These are phyloP conservation scores for Tephrocybe rancida DNA, from an alignment of 768 basidiomycete species.

Conservation along the genomic window DNA sequence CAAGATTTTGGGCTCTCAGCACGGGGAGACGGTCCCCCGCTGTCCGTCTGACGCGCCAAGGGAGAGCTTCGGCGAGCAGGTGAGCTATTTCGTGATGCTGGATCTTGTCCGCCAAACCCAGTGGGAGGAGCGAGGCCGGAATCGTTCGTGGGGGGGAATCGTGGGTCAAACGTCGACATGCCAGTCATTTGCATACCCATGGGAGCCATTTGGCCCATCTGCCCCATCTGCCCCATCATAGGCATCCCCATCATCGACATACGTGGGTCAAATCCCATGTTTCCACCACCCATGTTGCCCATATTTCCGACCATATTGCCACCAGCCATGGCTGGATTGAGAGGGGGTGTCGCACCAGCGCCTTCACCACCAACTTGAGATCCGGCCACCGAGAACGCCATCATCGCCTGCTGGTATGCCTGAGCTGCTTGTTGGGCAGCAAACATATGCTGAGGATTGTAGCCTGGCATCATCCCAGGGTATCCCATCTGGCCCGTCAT, in stretches of 20 bases:
- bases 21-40: constrained; percentile 29
- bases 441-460: constrained; percentile 80
- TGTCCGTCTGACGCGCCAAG: constrained; percentile 34
- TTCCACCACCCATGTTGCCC: constrained; percentile 36
- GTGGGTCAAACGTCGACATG: constrained; percentile 59
- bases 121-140: constrained; percentile 38
- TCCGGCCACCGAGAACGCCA: constrained; percentile 76
- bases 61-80: constrained; percentile 59
- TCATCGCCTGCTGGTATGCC: constrained; percentile 90
- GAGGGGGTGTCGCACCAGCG: constrained; percentile 38
- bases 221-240: constrained; percentile 49
- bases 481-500: constrained; percentile 51
- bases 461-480: constrained; percentile 60
- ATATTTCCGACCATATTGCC: constrained; percentile 28
- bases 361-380: constrained; percentile 69
- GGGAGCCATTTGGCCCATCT: constrained; percentile 28
- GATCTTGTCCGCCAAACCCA: constrained; percentile 30
- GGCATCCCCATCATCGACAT: constrained; percentile 85
- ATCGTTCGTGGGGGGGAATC: constrained; percentile 48
- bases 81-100: constrained; percentile 52
- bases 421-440: constrained; percentile 85
- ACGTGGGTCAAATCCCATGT: constrained; percentile 59
- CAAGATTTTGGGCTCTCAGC: constrained; percentile 37
- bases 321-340: constrained; percentile 63
- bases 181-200: constrained; percentile 66